Percentiles rank a stretch among this genome's conserved stretches.
Conservation (phyloP, 225 moss, liverwort and hornwort genomes). For the Pseudisothecium myosuroides region DNA sequence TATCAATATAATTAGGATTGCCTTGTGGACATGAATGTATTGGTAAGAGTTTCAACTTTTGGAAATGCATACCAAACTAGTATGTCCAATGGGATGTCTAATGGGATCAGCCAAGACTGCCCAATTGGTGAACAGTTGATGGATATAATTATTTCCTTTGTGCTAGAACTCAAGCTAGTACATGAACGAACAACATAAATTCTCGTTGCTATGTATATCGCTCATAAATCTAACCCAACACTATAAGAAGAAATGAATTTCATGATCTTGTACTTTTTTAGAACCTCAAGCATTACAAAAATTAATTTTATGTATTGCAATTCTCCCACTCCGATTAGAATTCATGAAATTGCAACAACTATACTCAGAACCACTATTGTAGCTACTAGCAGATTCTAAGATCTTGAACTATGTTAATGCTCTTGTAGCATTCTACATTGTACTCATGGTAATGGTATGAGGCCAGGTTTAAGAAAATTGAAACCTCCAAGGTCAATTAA, state of each 20-base stretch:
- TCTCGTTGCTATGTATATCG: rapidly evolving
- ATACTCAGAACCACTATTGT: background rate
- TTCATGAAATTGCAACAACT: background rate
- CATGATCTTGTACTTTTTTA: background rate
- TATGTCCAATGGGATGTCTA: background rate
- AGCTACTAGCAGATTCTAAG: background rate
- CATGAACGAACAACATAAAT: background rate
- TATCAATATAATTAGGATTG: background rate
- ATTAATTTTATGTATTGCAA: background rate
- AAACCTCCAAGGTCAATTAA: background rate
- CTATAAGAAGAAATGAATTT: background rate
- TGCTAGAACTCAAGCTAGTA: background rate
- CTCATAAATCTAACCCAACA: background rate
- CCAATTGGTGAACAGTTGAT: background rate
- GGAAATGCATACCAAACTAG: background rate
- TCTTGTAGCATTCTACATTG: background rate
- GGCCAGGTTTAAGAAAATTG: background rate
- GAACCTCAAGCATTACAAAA: background rate
- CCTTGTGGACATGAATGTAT: background rate
- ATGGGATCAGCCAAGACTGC: background rate
- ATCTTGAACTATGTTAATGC: background rate
- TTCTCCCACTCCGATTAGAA: background rate
- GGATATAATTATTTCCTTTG: background rate
- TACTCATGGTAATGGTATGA: background rate
- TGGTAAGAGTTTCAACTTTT: background rate